Conservation (phyloP, 805 yeast genomes). For the Ogataea saltuana region DNA sequence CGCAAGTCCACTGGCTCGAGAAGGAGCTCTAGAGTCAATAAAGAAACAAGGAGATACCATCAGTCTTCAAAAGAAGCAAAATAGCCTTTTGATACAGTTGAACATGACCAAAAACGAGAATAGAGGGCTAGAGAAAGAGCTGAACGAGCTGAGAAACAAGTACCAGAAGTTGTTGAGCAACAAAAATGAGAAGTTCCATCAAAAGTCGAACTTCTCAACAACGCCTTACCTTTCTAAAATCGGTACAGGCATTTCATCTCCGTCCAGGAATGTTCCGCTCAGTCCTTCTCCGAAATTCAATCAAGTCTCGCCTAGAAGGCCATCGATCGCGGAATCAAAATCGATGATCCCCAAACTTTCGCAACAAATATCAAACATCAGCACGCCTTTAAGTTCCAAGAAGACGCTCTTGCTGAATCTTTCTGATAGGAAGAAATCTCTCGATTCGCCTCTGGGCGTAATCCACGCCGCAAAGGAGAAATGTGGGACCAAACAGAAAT, state of each 20-base stretch:
- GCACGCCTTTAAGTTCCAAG: conserved; percentile 9
- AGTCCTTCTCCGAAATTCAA: not conserved
- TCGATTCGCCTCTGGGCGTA: not conserved
- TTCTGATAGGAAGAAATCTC: conserved; percentile 8
- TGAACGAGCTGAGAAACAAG: conserved; percentile 13
- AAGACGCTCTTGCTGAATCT: conserved; percentile 9
- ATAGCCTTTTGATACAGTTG: conserved; percentile 14
- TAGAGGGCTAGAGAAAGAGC: conserved; percentile 14
- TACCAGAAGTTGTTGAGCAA: conserved; percentile 5
- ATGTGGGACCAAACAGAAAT: not conserved
- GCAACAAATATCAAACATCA: conserved; percentile 4
- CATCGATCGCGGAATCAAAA: conserved; percentile 3
- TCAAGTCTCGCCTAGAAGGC: conserved; percentile 3
- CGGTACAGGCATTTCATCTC: not conserved
- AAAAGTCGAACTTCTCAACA: conserved; percentile 20
- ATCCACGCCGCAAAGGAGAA: not conserved
- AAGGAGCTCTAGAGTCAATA: not conserved
- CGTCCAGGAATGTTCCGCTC: not conserved
- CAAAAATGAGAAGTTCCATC: conserved; percentile 8
- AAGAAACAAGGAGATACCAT: not conserved
- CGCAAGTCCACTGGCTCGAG: not conserved
- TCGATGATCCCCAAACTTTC: conserved; percentile 4
- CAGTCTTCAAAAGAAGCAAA: conserved; percentile 16
- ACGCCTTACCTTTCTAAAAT: conserved; percentile 26
- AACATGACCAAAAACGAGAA: conserved; percentile 18